Conservation (phyloP, 2,329 filamentous ascomycete genomes). For the Penicillium glabrum region DNA sequence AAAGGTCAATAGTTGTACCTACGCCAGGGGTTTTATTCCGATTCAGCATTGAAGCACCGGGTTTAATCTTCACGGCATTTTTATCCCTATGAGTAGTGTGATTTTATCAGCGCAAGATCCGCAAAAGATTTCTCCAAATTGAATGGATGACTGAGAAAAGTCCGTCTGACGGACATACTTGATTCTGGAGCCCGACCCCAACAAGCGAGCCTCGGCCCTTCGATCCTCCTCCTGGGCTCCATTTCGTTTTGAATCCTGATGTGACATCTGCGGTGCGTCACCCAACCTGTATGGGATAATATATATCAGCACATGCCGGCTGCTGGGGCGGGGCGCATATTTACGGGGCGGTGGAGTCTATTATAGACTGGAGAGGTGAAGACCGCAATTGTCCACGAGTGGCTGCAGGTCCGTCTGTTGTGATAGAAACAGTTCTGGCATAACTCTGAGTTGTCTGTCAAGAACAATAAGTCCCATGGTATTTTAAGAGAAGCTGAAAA, state of each 20-base stretch:
- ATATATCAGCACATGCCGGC: constrained; percentile 12
- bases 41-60: constrained; percentile 23
- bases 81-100: constrained; percentile 9
- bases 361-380: constrained; percentile 4
- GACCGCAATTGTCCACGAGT: constrained; percentile 14
- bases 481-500: not conserved
- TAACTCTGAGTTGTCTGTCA: constrained; percentile 19
- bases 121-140: not conserved
- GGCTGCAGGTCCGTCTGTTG: constrained; percentile 10
- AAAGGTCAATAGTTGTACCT: constrained; percentile 1
- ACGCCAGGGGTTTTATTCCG: constrained; percentile 25
- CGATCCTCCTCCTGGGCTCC: constrained; percentile 6
- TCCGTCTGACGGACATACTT: constrained; percentile 4
- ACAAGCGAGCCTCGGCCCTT: constrained; percentile 22
- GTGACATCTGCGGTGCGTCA: constrained; percentile 18
- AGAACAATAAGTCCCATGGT: not conserved
- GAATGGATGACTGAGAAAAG: not conserved
- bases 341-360: constrained; percentile 16
- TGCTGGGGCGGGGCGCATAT: constrained; percentile 7
- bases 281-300: constrained; percentile 6
- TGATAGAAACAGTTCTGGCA: constrained; percentile 11
- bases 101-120: not conserved
- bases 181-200: constrained; percentile 11
- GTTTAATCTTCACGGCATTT: constrained; percentile 27
- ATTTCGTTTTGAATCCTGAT: constrained; percentile 5